Percentiles rank a stretch among this genome's conserved stretches.
phyloP scores from a whole-genome alignment of 306 rosid genomes.

The Pueraria montana region DNA sequence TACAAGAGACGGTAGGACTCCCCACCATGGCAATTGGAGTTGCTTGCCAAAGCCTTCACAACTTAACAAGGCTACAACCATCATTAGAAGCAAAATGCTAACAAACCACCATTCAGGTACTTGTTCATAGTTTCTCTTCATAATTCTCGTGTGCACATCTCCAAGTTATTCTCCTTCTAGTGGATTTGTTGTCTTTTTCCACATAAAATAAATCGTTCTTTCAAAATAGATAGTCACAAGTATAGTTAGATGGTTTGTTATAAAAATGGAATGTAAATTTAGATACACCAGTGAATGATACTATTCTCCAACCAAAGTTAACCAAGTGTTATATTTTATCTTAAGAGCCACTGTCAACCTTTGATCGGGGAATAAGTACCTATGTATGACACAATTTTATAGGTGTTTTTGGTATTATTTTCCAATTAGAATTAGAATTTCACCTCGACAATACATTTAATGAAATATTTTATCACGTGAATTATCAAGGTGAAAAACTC shows the following conservation, averaged over 20 bases:
- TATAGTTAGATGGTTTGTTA: constrained; percentile 23
- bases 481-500: neutral
- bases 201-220: constrained; percentile 62
- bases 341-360: neutral
- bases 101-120: constrained; percentile 90
- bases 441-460: no score
- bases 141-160: constrained; percentile 77
- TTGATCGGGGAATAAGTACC: neutral
- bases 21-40: constrained; percentile 97
- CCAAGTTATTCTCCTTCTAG: constrained; percentile 41
- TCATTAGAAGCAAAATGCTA: constrained; percentile 52
- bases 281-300: neutral
- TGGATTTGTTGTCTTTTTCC: constrained; percentile 60
- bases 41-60: constrained; percentile 83
- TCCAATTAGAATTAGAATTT: no score
- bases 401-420: neutral
- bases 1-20: constrained; percentile 63
- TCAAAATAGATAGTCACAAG: neutral
- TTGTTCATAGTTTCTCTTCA: constrained; percentile 80
- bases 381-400: neutral
- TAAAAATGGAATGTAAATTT: neutral
- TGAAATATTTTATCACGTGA: neutral
- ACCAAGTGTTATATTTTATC: neutral
- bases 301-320: neutral
- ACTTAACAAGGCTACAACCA: constrained; percentile 51